Evolutionary conservation across 179 eudicot genomes (phyloP).

Genomic region (Silene noctiflora): DNA sequence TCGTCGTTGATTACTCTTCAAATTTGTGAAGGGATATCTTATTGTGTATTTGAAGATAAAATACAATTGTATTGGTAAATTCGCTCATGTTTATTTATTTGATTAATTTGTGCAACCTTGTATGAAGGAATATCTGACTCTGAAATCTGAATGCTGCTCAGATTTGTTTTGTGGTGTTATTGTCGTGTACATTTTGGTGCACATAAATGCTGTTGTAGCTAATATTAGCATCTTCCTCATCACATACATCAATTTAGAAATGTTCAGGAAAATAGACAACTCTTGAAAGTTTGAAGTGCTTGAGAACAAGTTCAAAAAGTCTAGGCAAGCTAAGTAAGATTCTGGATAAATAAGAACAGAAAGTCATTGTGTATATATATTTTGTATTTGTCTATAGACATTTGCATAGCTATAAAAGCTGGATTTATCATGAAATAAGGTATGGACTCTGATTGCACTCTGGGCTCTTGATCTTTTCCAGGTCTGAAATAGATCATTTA

Average conservation of each 20-base stretch:
- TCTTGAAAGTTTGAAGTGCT: neutral
- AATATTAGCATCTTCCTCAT: neutral
- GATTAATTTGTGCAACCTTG: neutral
- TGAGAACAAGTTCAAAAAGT: neutral
- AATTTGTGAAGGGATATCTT: neutral
- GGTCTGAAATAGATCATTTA: conserved; percentile 76
- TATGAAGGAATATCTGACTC: neutral
- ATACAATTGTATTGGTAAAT: neutral
- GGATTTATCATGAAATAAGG: neutral
- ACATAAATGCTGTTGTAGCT: neutral
- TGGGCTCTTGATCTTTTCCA: conserved; percentile 28
- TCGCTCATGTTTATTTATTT: neutral
- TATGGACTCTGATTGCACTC: conserved; percentile 8
- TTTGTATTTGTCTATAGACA: neutral
- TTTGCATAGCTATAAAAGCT: neutral
- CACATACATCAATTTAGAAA: neutral
- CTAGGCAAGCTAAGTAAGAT: neutral
- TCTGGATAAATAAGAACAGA: neutral
- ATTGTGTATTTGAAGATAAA: neutral
- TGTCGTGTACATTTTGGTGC: neutral
- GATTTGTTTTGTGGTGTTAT: neutral
- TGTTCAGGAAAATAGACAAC: no score
- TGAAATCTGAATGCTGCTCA: neutral
- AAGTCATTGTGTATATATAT: neutral
- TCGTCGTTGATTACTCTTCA: neutral